Conservation (phyloP, 2,329 filamentous ascomycete genomes). For the Pseudogymnoascus sp. region DNA sequence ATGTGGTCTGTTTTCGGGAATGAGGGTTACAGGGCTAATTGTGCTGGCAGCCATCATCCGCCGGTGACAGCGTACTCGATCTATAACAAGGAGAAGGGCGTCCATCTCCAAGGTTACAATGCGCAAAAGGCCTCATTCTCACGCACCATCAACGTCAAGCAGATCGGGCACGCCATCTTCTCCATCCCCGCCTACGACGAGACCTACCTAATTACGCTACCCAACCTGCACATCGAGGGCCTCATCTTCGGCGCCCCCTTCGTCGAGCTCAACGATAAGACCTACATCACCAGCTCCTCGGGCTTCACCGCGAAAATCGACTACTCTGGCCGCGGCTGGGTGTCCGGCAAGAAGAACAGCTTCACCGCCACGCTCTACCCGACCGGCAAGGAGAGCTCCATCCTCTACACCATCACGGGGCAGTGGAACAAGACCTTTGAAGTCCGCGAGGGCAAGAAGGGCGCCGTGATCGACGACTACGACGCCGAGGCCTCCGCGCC, state of each 20-base stretch:
- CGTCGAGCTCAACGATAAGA: slow-evolving; percentile 79
- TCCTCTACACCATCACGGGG: slow-evolving; percentile 73
- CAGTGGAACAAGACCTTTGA: slow-evolving; percentile 84
- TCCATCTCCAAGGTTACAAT: slow-evolving; percentile 81
- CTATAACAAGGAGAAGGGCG: slow-evolving; percentile 74
- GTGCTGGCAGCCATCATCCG: slow-evolving; percentile 64
- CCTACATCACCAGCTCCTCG: slow-evolving; percentile 77
- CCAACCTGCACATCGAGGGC: slow-evolving; percentile 86
- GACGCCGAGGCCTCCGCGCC: slow-evolving; percentile 50
- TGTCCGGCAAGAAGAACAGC: slow-evolving; percentile 91
- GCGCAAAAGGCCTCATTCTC: slow-evolving; percentile 94
- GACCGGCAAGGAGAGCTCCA: slow-evolving; percentile 63
- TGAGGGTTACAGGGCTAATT: not conserved
- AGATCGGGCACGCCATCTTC: slow-evolving; percentile 81
- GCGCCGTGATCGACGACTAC: slow-evolving; percentile 50
- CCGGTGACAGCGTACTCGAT: slow-evolving; percentile 93
- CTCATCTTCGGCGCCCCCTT: slow-evolving; percentile 81
- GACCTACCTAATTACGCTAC: slow-evolving; percentile 84
- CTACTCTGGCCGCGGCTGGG: slow-evolving; percentile 89
- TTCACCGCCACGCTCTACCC: slow-evolving; percentile 69
- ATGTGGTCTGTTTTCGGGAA: slow-evolving; percentile 15
- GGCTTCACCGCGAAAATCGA: slow-evolving; percentile 87
- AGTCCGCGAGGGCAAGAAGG: slow-evolving; percentile 61
- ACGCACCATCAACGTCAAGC: slow-evolving; percentile 89
- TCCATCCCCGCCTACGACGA: slow-evolving; percentile 54